Base-by-base conservation (phyloP, 805 yeast species). In the Schwanniomyces occidentalis region DNA sequence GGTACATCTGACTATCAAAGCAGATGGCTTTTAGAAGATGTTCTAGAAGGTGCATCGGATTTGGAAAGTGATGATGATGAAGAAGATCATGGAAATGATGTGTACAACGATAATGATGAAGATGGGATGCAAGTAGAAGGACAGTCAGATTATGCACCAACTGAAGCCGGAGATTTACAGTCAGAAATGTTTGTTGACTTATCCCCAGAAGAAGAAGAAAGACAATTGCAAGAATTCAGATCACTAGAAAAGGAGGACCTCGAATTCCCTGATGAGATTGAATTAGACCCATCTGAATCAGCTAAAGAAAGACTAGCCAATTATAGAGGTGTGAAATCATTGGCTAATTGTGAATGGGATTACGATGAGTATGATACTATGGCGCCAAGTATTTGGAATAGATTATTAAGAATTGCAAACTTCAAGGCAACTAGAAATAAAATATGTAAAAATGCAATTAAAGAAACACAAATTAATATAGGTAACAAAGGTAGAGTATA, bases 261-360 rank as follows among this genome's bases (percentile, higher is more conserved):
- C 22, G 96, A 90, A 50, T 93, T 89, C 70, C 98, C 98, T 0
- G 99, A 93, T 62, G 99, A 93, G 63, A 64, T 91, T 37, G 98
- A 93, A 58, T 65, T 93, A 27, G 75, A 72, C 29, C 97, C 97
- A 19, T 55, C 61, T 5, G 90, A 76, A 45, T 73, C 84, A 4
- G 98, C 86, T 7, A 75, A 75, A 49, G 88, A 89, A 44, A 75
- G 87, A 44, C 70, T 93, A 38, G 62, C 71, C 19, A 76, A 89
- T 42, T 91, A 88, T 61, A 76, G 97, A 59, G 98, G 98, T 40
- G 75, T 90, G 45, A 86, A 87, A 59, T 85, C 85, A 23, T 63
- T 95, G 42, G 80, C 84, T 33, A 79, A 82, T 39, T 80, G 93
- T 45, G 73, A 76, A 25, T 91, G 99, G 99, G 89, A 89, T 49